Conservation (phyloP, 306 rosid species). For the Comarum palustre region DNA sequence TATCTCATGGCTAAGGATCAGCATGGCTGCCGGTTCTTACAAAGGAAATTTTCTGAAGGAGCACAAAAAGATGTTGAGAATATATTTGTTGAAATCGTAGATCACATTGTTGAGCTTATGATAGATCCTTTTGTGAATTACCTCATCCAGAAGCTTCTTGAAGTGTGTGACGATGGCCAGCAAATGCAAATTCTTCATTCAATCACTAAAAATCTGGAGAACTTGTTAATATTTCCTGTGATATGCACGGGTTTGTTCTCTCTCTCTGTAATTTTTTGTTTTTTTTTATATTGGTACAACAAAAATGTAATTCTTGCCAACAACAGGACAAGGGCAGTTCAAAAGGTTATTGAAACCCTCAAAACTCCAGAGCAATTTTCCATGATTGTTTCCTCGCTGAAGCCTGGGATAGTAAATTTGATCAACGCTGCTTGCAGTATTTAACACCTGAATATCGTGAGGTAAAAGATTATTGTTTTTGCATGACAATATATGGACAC, state of each 20-base stretch:
- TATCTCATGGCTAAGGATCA: slow-evolving; percentile 60
- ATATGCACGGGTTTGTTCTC: slow-evolving; percentile 54
- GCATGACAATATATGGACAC: neutral
- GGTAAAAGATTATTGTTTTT: slow-evolving; percentile 30
- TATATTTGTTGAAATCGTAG: slow-evolving; percentile 43
- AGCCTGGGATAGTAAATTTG: slow-evolving; percentile 40
- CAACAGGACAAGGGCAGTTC: slow-evolving; percentile 59
- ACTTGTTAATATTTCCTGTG: slow-evolving; percentile 48
- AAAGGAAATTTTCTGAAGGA: slow-evolving; percentile 45
- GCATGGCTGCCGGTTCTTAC: slow-evolving; percentile 60
- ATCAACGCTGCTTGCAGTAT: slow-evolving; percentile 52
- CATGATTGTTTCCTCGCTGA: slow-evolving; percentile 47
- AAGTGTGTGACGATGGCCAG: slow-evolving; percentile 56
- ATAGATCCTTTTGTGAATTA: slow-evolving; percentile 60
- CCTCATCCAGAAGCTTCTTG: slow-evolving; percentile 58
- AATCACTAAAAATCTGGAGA: slow-evolving; percentile 41
- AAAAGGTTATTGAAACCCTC: slow-evolving; percentile 61
- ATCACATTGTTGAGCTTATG: slow-evolving; percentile 56
- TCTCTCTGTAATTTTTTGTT: slow-evolving; percentile 14
- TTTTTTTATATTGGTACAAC: neutral
- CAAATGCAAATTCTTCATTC: slow-evolving; percentile 35
- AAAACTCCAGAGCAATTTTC: slow-evolving; percentile 42
- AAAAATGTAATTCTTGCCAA: slow-evolving; percentile 17
- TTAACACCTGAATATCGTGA: slow-evolving; percentile 35
- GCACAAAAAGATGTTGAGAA: slow-evolving; percentile 33